Evolutionary conservation across 2,329 filamentous ascomycete genomes (phyloP).

Genomic region (Pyrenophora seminiperda): DNA sequence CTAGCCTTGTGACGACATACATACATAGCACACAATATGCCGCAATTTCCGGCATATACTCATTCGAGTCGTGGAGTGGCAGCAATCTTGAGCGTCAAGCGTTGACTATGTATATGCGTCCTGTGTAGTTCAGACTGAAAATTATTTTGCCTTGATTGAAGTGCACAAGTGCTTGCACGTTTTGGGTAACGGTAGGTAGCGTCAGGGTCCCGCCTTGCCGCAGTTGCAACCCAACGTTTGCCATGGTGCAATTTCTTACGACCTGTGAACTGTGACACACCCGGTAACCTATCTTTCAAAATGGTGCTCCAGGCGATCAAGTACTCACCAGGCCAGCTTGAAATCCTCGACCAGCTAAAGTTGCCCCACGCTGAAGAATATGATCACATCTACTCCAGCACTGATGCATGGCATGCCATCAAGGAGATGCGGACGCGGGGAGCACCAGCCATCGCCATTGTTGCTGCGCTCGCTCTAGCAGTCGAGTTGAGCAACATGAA

Average conservation of each 20-base stretch:
- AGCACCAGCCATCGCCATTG: slow-evolving; percentile 95
- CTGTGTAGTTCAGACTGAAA: background rate
- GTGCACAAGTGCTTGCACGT: background rate
- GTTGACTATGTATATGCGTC: background rate
- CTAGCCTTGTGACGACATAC: slow-evolving; percentile 4
- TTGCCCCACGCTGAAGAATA: slow-evolving; percentile 82
- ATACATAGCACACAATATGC: too few species aligned
- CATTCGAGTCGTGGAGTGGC: background rate
- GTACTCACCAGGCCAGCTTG: slow-evolving; percentile 71
- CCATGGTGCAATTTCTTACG: slow-evolving; percentile 29
- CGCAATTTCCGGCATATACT: slow-evolving; percentile 7
- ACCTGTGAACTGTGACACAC: background rate
- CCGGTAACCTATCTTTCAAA: slow-evolving; percentile 16
- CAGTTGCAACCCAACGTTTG: slow-evolving; percentile 28
- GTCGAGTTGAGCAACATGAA: slow-evolving; percentile 74
- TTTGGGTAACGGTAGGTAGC: slow-evolving; percentile 17
- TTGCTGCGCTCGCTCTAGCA: slow-evolving; percentile 86
- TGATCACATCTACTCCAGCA: slow-evolving; percentile 70
- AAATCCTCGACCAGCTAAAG: slow-evolving; percentile 82
- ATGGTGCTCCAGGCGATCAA: slow-evolving; percentile 76
- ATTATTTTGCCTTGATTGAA: background rate
- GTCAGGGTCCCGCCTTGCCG: slow-evolving; percentile 15
- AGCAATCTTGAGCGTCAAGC: background rate
- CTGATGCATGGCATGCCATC: slow-evolving; percentile 83
- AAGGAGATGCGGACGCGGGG: slow-evolving; percentile 78